These are phyloP conservation scores for Toxoplasma gondii DNA, from an alignment of 169 alveolate genomes.

Conservation along the genomic window DNA sequence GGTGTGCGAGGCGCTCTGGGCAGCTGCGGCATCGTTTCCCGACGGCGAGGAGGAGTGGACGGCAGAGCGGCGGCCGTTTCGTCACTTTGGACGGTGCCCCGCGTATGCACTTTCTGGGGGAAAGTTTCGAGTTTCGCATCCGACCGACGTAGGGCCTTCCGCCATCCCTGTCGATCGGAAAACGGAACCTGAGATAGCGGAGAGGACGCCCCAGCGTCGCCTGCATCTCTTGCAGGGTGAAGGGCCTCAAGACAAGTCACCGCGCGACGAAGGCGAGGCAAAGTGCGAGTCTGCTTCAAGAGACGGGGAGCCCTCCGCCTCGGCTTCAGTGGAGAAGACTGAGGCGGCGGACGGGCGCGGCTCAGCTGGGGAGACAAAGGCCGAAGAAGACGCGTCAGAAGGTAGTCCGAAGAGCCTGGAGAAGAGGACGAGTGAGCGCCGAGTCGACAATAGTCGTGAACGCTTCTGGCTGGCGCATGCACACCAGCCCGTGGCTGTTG, in stretches of 20 bases:
- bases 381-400: not conserved
- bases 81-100: conserved; percentile 3
- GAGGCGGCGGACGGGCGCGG: not conserved
- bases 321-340: not conserved
- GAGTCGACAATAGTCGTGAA: not conserved
- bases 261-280: not conserved
- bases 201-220: not conserved
- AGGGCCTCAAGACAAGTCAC: not conserved
- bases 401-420: not conserved
- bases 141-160: not conserved
- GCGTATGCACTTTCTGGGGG: not conserved
- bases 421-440: not conserved
- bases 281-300: not conserved
- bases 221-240: not conserved
- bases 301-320: not conserved
- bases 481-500: not conserved
- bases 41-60: not conserved
- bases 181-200: not conserved
- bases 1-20: conserved; percentile 39
- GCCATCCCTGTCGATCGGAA: not conserved
- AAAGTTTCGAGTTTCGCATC: not conserved
- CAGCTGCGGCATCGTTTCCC: not conserved
- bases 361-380: not conserved
- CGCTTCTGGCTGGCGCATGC: not conserved
- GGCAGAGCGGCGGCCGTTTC: not conserved